phyloP scores from a whole-genome alignment of 257 asterid genomes.

The Marsdenia floribunda region DNA sequence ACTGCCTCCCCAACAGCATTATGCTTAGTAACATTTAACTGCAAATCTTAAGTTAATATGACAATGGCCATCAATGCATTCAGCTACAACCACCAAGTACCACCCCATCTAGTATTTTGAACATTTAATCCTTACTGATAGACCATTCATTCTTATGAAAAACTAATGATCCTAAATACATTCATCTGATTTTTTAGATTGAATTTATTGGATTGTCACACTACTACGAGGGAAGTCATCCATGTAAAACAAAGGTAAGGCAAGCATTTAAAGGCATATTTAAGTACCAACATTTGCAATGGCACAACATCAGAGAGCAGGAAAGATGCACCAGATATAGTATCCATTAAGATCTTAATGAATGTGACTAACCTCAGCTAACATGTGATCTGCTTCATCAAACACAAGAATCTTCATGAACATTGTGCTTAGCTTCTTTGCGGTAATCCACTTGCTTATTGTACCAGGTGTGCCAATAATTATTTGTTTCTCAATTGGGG shows the following conservation, averaged over 20 bases:
- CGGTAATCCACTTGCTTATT: constrained; percentile 53
- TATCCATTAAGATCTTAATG: background rate
- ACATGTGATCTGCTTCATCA: constrained; percentile 98
- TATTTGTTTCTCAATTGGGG: constrained; percentile 68
- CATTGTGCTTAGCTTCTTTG: constrained; percentile 66
- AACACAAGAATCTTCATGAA: constrained; percentile 82
- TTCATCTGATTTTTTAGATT: background rate
- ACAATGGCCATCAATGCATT: background rate
- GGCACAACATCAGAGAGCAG: background rate
- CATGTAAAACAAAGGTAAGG: background rate
- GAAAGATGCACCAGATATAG: background rate
- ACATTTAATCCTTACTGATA: too few relatives aligned
- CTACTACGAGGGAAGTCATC: background rate
- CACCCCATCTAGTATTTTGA: too few relatives aligned
- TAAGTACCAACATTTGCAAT: background rate
- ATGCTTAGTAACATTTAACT: too few relatives aligned
- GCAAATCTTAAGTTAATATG: too few relatives aligned
- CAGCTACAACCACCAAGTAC: background rate
- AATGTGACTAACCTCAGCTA: constrained; percentile 56
- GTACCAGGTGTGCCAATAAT: constrained; percentile 98
- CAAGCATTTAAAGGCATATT: background rate
- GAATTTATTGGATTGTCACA: background rate
- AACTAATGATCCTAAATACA: background rate
- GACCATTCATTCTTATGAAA: background rate
- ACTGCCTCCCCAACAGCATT: too few relatives aligned